A percentile compares a stretch with the other conserved stretches of the same genome.
These are phyloP conservation scores for Vigna trinervia DNA, from an alignment of 306 rosid species.

Conservation along the genomic window DNA sequence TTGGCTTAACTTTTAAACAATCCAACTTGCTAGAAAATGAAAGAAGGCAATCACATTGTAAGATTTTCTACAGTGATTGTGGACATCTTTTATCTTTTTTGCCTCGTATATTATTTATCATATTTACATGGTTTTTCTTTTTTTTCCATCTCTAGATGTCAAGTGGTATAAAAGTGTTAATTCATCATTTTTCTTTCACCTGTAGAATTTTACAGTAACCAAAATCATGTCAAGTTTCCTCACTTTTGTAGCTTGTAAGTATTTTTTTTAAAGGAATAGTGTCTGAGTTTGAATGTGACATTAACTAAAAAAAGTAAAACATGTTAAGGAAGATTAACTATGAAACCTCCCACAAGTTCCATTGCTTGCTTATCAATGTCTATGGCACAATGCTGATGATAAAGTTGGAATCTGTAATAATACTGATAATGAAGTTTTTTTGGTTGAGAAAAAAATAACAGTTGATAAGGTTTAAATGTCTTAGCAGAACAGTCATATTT, in stretches of 20 bases:
- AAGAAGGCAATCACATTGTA: neutral
- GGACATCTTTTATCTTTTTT: neutral
- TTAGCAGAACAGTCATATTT: neutral
- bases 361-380: too few relatives aligned
- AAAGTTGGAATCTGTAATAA: neutral
- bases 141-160: neutral
- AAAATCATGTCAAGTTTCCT: neutral
- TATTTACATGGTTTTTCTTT: neutral
- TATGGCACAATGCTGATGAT: neutral
- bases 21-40: conserved; percentile 3
- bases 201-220: neutral
- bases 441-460: too few relatives aligned
- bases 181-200: too few relatives aligned
- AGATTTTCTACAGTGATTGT: neutral
- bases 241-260: neutral
- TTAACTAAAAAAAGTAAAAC: neutral
- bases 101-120: neutral
- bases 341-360: too few relatives aligned
- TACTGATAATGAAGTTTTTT: neutral
- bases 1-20: conserved; percentile 13
- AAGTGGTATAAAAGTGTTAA: neutral
- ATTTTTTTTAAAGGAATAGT: neutral
- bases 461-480: neutral
- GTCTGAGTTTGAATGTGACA: neutral
- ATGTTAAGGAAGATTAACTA: neutral